Conservation (phyloP, 2,329 filamentous ascomycete species). For the Colletotrichum tanaceti region DNA sequence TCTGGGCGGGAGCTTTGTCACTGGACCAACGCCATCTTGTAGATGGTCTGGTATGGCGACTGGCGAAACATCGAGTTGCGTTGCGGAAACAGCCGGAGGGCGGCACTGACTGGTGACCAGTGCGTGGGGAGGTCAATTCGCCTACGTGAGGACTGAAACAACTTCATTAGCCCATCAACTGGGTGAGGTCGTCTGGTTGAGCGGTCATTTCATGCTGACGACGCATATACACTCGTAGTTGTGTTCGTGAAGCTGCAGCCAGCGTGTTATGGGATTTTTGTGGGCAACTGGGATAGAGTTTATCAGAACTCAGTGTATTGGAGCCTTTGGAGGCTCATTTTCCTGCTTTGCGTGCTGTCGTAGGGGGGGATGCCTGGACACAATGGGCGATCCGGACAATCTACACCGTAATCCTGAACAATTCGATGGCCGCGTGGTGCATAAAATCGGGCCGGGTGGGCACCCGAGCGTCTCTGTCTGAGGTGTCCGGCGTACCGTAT, state of each 20-base stretch:
- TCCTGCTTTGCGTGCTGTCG: slow-evolving; percentile 10
- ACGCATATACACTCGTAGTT: slow-evolving; percentile 12
- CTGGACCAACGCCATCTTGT: slow-evolving; percentile 17
- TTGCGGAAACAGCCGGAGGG: background rate
- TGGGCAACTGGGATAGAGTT: slow-evolving; percentile 35
- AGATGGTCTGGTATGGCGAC: background rate
- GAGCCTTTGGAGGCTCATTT: slow-evolving; percentile 23
- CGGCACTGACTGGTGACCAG: background rate
- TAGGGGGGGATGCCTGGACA: slow-evolving; percentile 18
- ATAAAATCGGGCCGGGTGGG: slow-evolving; percentile 19
- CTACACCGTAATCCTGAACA: background rate
- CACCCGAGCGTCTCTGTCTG: slow-evolving; percentile 4
- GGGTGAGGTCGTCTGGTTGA: background rate
- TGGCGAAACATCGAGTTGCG: slow-evolving; percentile 2
- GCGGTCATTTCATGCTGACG: background rate
- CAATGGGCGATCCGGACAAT: slow-evolving; percentile 15
- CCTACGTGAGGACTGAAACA: background rate
- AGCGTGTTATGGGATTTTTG: slow-evolving; percentile 17
- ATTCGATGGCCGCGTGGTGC: slow-evolving; percentile 12
- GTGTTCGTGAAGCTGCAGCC: slow-evolving; percentile 15
- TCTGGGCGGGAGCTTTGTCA: slow-evolving; percentile 15
- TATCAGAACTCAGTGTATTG: slow-evolving; percentile 3
- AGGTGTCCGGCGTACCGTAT: slow-evolving; percentile 22
- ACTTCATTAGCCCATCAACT: background rate
- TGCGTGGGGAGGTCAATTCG: slow-evolving; percentile 2